Evolutionary conservation across 2,329 filamentous ascomycete genomes (phyloP), one percentile per base, ranked within the genome.

Genomic region (Trichoderma endophyticum): DNA sequence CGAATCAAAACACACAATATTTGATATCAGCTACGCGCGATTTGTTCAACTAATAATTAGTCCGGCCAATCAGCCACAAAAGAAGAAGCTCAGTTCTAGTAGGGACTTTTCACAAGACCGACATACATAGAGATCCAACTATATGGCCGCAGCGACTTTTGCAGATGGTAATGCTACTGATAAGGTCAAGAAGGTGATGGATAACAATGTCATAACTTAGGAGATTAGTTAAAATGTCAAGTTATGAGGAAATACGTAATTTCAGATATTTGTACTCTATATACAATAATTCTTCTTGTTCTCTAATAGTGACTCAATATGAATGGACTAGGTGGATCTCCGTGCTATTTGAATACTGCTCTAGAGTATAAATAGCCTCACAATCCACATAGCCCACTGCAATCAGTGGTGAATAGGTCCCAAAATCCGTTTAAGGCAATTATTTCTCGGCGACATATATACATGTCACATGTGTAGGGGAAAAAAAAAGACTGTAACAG

Each of bases 271-370:
- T 43, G 18, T 18, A 1, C 15, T 3, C 14, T 18, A 9, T 34
- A 3, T 3, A 6, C 5, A 18, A 0, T 8, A 43, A 8, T 1
- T 3, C 15, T n/a, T 8, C 7, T 18, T 3, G 7, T n/a, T 4
- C 15, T 9, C 1, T 9, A 8, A n/a, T 43, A 8, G 9, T 43
- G 18, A 3, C 4, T 9, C 39, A 9, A 43, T n/a, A 3, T 9
- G 18, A 18, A 18, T 39, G 36, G 18, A 39, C 1, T 7, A 39
- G 0, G 36, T 39, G 6, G 36, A 18, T 2, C 15, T 18, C 6
- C 3, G 18, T 6, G 14, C 3, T 3, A 39, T 14, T 2, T 18
- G 14, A 39, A 7, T 7, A 18, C 14, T 1, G 3, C 36, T 18
- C 36, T 39, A 3, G 3, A 39, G 18, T 15, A 39, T 9, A 43